Evolutionary conservation across 805 yeast genomes (phyloP), one percentile per base, ranked within the genome.

Genomic region (Candida coquimbonensis): DNA sequence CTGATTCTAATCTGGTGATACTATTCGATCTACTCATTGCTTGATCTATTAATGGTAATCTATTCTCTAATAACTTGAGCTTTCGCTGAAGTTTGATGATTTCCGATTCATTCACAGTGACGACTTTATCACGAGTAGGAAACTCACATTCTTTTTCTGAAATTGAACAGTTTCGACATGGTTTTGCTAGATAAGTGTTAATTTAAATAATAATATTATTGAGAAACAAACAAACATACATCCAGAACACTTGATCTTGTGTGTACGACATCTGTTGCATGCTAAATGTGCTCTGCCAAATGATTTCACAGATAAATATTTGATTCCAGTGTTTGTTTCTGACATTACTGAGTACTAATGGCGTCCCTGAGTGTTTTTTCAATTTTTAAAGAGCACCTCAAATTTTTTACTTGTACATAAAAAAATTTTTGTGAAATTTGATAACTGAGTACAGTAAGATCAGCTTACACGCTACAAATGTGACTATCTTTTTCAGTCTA

Each of bases 181-280:
- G 59, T 21, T 38, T 47, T 40, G 49, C 50, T 43, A n/a, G 32
- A 25, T 17, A 35, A 13, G 14, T 4, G 32, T 47, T 32, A 26
- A 27, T 21, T 3, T 21, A 5, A 4, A 21, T 21, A 21, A 19
- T 1, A 9, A 9, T 12, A 1, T 9, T 26, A 17, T 13, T 2
- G 5, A 27, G 8, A 4, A 17, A 24, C 38, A 13, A 9, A 17
- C 7, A 38, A 16, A 51, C 54, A 27, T 33, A 49, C 53, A 58
- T 3, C 57, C 55, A 3, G 60, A 54, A 36, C 60, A 56, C 34
- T 54, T 56, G 41, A 54, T 49, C 48, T 56, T 56, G 37, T 54
- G 59, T 2, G 52, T 36, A 3, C 59, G 44, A 17, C 60, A 56
- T 19, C 60, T 39, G 17, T 43, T 44, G 26, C 60, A 56, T 2